Conservation (phyloP, 176 grass and related monocot species). For the Eleusine coracana region DNA sequence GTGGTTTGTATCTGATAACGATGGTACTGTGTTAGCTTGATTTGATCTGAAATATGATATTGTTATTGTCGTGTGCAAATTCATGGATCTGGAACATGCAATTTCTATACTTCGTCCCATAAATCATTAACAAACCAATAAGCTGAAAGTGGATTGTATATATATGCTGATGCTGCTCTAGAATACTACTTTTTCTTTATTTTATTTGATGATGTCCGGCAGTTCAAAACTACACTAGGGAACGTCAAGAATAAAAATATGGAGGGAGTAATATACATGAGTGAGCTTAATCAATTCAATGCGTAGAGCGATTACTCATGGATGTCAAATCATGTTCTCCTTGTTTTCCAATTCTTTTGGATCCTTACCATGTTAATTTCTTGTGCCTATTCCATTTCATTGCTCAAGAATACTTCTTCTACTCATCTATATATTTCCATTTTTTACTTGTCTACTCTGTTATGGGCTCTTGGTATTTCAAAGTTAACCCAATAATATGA, state of each 20-base stretch:
- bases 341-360: not conserved
- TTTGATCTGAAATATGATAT: not conserved
- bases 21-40: not conserved
- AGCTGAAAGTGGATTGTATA: not conserved
- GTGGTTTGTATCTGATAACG: conserved; percentile 4
- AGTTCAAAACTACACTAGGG: no score
- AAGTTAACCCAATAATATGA: not conserved
- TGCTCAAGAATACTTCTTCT: not conserved
- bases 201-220: no score
- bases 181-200: not conserved
- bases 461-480: not conserved
- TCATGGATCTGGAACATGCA: conserved; percentile 13
- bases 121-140: not conserved
- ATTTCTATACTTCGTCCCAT: not conserved
- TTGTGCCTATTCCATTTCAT: not conserved
- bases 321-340: not conserved
- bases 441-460: not conserved
- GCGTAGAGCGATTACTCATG: not conserved
- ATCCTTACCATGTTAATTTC: not conserved
- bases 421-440: not conserved
- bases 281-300: not conserved
- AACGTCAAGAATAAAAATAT: no score
- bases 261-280: not conserved
- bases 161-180: not conserved
- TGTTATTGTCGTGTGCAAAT: not conserved